phyloP scores from a whole-genome alignment of 106 monocot genomes.

The Phalaenopsis aphrodite region DNA sequence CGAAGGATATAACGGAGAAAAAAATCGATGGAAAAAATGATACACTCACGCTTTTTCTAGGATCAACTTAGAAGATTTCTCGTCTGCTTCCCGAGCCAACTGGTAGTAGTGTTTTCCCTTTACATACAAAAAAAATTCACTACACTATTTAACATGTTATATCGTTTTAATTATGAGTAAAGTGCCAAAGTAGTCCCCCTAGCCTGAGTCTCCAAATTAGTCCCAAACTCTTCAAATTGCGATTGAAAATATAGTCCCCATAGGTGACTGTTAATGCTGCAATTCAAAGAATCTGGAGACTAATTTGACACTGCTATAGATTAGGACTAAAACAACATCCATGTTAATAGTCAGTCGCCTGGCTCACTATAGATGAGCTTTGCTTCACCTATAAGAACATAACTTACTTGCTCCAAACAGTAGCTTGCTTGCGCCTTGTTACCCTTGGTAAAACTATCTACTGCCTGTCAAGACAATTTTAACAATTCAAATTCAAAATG shows the following conservation, averaged over 20 bases:
- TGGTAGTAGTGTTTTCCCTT: constrained; percentile 58
- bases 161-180: not conserved
- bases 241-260: too few relatives aligned
- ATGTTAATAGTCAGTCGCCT: not conserved
- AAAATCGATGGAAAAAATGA: constrained; percentile 1
- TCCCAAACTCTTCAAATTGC: too few relatives aligned
- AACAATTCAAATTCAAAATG: constrained; percentile 7
- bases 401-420: constrained; percentile 57
- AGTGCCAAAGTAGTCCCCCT: too few relatives aligned
- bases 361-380: not conserved
- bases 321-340: too few relatives aligned
- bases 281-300: too few relatives aligned
- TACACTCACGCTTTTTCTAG: constrained; percentile 28
- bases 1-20: not conserved
- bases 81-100: constrained; percentile 74
- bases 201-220: too few relatives aligned
- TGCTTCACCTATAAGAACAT: constrained; percentile 2
- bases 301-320: too few relatives aligned
- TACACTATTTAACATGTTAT: not conserved
- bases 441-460: constrained; percentile 57
- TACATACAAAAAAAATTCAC: constrained; percentile 10
- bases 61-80: constrained; percentile 48
- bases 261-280: too few relatives aligned
- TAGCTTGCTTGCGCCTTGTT: constrained; percentile 32
- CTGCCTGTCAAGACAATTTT: constrained; percentile 34